Percentiles rank a stretch among this genome's conserved stretches.
phyloP scores from a whole-genome alignment of 257 asterid genomes.

The Mentha longifolia region DNA sequence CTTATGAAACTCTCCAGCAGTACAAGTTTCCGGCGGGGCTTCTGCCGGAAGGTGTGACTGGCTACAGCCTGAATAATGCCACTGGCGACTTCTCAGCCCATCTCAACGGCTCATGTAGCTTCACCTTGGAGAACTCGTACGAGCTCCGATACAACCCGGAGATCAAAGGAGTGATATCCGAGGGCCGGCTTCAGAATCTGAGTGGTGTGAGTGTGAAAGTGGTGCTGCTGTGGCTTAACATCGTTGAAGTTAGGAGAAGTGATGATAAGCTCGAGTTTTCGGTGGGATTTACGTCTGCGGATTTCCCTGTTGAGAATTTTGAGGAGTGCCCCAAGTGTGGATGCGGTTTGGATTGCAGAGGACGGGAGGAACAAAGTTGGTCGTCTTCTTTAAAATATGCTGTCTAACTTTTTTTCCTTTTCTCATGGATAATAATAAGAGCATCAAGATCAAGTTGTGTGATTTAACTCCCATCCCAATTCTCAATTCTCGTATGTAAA shows the following conservation, averaged over 20 bases:
- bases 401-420: no score
- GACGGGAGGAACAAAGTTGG: not conserved
- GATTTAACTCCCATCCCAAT: no score
- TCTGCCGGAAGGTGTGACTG: slow-evolving; percentile 56
- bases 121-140: slow-evolving; percentile 43
- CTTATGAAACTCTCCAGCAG: slow-evolving; percentile 48
- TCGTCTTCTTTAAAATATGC: slow-evolving; percentile 11
- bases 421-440: no score
- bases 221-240: slow-evolving; percentile 50
- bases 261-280: slow-evolving; percentile 47
- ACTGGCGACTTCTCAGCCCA: slow-evolving; percentile 52
- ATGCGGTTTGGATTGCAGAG: slow-evolving; percentile 51
- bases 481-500: no score
- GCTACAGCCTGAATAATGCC: slow-evolving; percentile 39
- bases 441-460: no score
- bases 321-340: slow-evolving; percentile 60
- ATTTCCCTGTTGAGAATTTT: slow-evolving; percentile 43
- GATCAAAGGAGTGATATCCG: slow-evolving; percentile 46
- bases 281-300: slow-evolving; percentile 50
- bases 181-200: slow-evolving; percentile 39
- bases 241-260: slow-evolving; percentile 42
- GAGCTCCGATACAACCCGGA: slow-evolving; percentile 40
- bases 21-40: slow-evolving; percentile 61
- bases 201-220: slow-evolving; percentile 54
- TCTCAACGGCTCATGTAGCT: slow-evolving; percentile 48